A percentile compares a stretch with the other conserved stretches of the same genome.
Conservation (phyloP, 2,329 filamentous ascomycete genomes). For the Ceratocystis ficicola region DNA sequence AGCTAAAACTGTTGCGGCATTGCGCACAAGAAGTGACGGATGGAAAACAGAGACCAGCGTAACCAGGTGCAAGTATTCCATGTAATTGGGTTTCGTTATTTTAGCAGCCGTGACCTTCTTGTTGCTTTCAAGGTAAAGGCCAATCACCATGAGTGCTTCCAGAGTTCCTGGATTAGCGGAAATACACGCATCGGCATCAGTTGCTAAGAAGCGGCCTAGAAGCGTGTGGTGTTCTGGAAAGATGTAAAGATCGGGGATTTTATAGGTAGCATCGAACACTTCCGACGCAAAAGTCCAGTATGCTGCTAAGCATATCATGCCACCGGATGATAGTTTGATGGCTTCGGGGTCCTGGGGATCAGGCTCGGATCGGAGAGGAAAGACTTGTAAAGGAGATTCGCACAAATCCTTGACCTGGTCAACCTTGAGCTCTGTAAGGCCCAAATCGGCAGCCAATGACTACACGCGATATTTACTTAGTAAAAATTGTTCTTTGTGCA, state of each 20-base stretch:
- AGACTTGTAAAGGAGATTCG: conserved; percentile 32
- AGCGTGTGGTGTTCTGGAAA: conserved; percentile 49
- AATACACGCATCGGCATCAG: conserved; percentile 39
- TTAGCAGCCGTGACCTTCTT: conserved; percentile 33
- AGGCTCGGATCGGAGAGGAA: conserved; percentile 37
- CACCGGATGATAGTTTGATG: conserved; percentile 47
- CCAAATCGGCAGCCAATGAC: conserved; percentile 52
- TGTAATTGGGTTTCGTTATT: conserved; percentile 35
- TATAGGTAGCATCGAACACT: conserved; percentile 46
- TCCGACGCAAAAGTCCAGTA: conserved; percentile 52
- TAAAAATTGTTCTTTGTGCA: background rate
- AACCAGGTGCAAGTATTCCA: conserved; percentile 48
- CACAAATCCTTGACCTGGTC: conserved; percentile 37
- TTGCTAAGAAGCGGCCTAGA: conserved; percentile 41
- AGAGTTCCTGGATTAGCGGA: conserved; percentile 41
- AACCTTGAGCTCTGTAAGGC: conserved; percentile 37
- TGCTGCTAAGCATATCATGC: conserved; percentile 46
- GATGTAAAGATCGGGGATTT: conserved; percentile 42
- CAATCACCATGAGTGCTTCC: conserved; percentile 48
- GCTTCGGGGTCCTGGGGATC: conserved; percentile 38
- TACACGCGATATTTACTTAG: conserved; percentile 25
- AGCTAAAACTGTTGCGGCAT: conserved; percentile 42
- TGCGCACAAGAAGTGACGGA: conserved; percentile 41
- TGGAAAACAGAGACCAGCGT: conserved; percentile 48
- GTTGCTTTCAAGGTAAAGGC: conserved; percentile 45